Evolutionary conservation across 768 basidiomycete species (phyloP).

Genomic region (Suillus ampliporus): DNA sequence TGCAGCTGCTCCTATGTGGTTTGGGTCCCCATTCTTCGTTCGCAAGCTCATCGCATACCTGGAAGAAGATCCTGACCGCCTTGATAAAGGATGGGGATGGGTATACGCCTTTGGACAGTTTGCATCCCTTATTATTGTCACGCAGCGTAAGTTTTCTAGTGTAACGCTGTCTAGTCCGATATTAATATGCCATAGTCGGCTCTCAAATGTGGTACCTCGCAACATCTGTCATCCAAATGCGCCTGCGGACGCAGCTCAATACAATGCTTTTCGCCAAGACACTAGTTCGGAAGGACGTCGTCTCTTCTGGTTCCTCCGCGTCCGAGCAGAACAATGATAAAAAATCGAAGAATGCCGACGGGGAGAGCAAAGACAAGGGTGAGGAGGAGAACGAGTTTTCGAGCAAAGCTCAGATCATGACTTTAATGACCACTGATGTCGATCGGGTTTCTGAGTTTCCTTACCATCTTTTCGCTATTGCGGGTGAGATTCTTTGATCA

Average conservation of each 20-base stretch:
- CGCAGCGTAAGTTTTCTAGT: constrained; percentile 45
- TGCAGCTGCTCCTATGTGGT: constrained; percentile 66
- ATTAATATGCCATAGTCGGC: constrained; percentile 46
- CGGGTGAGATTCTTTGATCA: constrained; percentile 51
- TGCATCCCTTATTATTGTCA: not conserved
- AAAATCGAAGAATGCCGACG: constrained; percentile 20
- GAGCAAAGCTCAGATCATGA: constrained; percentile 86
- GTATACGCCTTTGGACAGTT: constrained; percentile 64
- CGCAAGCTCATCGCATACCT: constrained; percentile 65
- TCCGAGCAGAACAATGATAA: constrained; percentile 30
- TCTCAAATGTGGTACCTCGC: constrained; percentile 76
- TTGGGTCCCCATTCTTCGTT: constrained; percentile 67
- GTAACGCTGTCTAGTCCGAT: constrained; percentile 44
- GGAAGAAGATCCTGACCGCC: constrained; percentile 62
- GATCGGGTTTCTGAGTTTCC: constrained; percentile 87
- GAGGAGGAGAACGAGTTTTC: constrained; percentile 61
- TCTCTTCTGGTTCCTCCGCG: constrained; percentile 48
- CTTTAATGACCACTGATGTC: constrained; percentile 93
- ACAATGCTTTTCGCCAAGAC: constrained; percentile 88
- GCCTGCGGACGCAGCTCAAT: constrained; percentile 78
- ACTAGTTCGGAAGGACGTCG: constrained; percentile 82
- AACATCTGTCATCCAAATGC: constrained; percentile 71
- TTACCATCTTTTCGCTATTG: constrained; percentile 76
- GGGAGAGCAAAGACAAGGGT: constrained; percentile 18
- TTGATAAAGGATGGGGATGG: constrained; percentile 74